Evolutionary conservation across 257 asterid species (phyloP), one percentile per base, ranked within the genome.

Genomic region (Plantago elongata): DNA sequence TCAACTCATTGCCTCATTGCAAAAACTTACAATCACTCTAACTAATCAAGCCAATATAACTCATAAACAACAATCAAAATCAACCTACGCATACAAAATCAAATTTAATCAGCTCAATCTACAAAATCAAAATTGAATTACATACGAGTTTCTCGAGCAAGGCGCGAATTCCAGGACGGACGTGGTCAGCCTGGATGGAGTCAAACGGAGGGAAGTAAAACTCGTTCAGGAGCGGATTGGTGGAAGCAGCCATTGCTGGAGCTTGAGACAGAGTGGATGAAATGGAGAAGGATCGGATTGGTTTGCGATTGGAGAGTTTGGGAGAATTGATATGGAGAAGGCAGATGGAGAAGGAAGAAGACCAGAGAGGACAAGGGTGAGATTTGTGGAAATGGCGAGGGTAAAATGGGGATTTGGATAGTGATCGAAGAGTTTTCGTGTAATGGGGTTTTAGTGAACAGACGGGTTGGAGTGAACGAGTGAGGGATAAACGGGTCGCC

Each of bases 191-290:
- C 44, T 84, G 77, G 70, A 92, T 89, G 10, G 62, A 40, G 72
- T 86, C 94, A 74, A 81, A 92, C 5, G 97, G 99, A 22, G 99
- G 99, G 75, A 92, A 92, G 73, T 81, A 75, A 56, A 92, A 92
- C 17, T 84, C 96, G 59, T 66, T 82, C 61, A 89, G 71, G 12
- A 92, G 78, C 46, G 99, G 99, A 75, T 89, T 90, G 7, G 45
- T 59, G 1, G 58, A 80, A 34, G 13, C 67, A 13, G 76, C 9
- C 69, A 54, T 57, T 0, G 84, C 57, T 45, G 72, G 40, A 67
- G 51, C 78, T 52, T 5, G 88, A 63, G 18, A 60, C 50, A 34
- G 40, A 27, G 78, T 54, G 48, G 82, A 73, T 9, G 92, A 82
- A 66, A 87, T 34, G 40, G 40, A 82, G 46, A 64, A 70, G 70